These are phyloP conservation scores for Vitellaria paradoxa DNA, from an alignment of 179 eudicot species.

Conservation along the genomic window DNA sequence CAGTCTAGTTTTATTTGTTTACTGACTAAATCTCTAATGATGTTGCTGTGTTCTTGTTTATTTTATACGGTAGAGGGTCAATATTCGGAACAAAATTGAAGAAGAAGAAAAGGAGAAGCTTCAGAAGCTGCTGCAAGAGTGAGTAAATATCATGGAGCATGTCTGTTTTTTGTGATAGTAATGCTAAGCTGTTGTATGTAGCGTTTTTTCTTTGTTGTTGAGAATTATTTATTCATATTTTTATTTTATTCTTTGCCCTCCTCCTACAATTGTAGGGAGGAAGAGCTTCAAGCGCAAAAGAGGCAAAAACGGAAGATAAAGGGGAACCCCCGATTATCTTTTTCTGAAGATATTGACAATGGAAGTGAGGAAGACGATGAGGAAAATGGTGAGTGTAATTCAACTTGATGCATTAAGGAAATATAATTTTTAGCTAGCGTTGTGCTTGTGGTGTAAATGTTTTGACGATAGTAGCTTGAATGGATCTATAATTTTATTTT, in stretches of 20 bases:
- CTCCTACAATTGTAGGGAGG: conserved; percentile 48
- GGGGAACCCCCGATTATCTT: conserved; percentile 69
- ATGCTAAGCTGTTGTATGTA: neutral
- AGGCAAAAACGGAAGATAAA: conserved; percentile 77
- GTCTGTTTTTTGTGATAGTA: neutral
- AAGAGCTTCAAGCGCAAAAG: conserved; percentile 78
- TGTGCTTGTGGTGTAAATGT: neutral
- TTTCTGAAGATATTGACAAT: conserved; percentile 69
- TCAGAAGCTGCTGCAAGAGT: conserved; percentile 89
- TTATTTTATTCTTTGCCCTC: neutral
- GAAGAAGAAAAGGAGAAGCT: conserved; percentile 99
- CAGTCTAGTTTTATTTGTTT: neutral
- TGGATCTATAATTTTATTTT: neutral
- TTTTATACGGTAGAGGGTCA: conserved; percentile 57
- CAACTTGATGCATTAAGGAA: neutral
- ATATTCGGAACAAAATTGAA: conserved; percentile 76
- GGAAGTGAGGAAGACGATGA: conserved; percentile 60
- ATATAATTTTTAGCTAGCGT: neutral
- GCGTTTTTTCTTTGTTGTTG: neutral
- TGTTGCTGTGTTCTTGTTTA: neutral
- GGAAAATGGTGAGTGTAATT: conserved; percentile 43
- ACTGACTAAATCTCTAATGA: neutral
- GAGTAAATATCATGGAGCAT: conserved; percentile 28
- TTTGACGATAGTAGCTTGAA: neutral
- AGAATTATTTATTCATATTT: neutral